Conservation (phyloP, 805 yeast genomes). For the Starmerella roubikii region DNA sequence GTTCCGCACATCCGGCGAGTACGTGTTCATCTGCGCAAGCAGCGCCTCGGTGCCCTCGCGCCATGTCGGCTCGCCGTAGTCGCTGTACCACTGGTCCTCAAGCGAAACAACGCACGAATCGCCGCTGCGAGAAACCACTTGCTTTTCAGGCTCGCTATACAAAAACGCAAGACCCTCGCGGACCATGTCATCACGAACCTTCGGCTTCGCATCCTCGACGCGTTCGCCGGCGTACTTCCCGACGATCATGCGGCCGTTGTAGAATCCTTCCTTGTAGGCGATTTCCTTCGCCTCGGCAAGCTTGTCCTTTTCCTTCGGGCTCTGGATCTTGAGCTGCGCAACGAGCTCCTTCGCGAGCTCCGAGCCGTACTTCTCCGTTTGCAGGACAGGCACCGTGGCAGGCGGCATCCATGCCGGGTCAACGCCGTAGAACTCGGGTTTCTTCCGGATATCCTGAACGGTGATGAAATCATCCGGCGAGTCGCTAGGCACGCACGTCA, state of each 20-base stretch:
- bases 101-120: slow-evolving; percentile 92
- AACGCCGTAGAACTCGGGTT: slow-evolving; percentile 81
- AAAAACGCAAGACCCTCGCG: slow-evolving; percentile 69
- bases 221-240: slow-evolving; percentile 81
- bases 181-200: slow-evolving; percentile 70
- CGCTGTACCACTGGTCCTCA: slow-evolving; percentile 97
- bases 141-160: slow-evolving; percentile 87
- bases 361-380: slow-evolving; percentile 78
- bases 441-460: slow-evolving; percentile 65
- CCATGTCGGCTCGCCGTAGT: slow-evolving; percentile 93
- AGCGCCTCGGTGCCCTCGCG: slow-evolving; percentile 68
- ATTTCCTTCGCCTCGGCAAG: slow-evolving; percentile 86
- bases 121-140: slow-evolving; percentile 86
- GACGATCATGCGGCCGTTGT: slow-evolving; percentile 66
- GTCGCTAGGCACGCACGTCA: slow-evolving; percentile 97
- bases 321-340: slow-evolving; percentile 76
- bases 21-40: slow-evolving; percentile 61
- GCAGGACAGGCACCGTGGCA: slow-evolving; percentile 38
- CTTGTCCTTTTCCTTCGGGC: slow-evolving; percentile 81
- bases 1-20: slow-evolving; percentile 67
- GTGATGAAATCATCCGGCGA: slow-evolving; percentile 96
- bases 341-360: slow-evolving; percentile 72
- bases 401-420: slow-evolving; percentile 68
- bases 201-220: slow-evolving; percentile 83
- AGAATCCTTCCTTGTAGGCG: slow-evolving; percentile 93